Base-by-base conservation (phyloP, 140 eudicot species). In the Cichorium intybus region DNA sequence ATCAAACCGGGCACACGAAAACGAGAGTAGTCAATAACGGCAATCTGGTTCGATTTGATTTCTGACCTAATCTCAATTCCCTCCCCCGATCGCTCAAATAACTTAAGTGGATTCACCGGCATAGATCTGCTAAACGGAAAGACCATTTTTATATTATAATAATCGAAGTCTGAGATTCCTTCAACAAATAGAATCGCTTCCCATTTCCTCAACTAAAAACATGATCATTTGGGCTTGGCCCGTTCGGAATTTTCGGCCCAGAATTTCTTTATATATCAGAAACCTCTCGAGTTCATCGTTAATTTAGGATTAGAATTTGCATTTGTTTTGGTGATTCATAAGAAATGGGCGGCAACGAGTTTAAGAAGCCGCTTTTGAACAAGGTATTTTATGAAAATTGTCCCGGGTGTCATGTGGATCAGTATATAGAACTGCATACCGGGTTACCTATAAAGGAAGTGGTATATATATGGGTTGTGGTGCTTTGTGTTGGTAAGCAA, bases 321-420 rank as follows among this genome's bases (percentile, higher is more conserved):
- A 4, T 21, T n/a, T 15, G 1, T 26, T 2, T 66, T 3, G 7
- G 54, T n/a, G 43, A 18, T 2, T 20, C 20, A 5, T 27, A 45
- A 3, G 59, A 64, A 39, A 77, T 72, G 82, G 78, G 58, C 60
- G 80, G 47, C 56, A 23, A 29, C 4, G 69, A 60, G 71, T 5
- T 20, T 14, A 71, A 69, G 41, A 67, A 72, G 75, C 62, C 79
- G 24, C 70, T 89, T 50, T 64, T 89, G 74, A 60, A 76, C 24
- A 69, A 76, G 29, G 64, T 70, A 24, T 88, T 69, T 73, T 22
- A 76, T 22, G 84, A 83, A 61, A 68, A 34, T 4, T 88, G 98
- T 70, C 87, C 98, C 0, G 98, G 98, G 7, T 92, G 98, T 73
- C 27, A 51, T 43, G 72, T 92, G 52, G 95, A 92, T 39, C 70